These are phyloP conservation scores for Colletotrichum horii DNA, from an alignment of 2,329 filamentous ascomycete genomes.

Conservation along the genomic window DNA sequence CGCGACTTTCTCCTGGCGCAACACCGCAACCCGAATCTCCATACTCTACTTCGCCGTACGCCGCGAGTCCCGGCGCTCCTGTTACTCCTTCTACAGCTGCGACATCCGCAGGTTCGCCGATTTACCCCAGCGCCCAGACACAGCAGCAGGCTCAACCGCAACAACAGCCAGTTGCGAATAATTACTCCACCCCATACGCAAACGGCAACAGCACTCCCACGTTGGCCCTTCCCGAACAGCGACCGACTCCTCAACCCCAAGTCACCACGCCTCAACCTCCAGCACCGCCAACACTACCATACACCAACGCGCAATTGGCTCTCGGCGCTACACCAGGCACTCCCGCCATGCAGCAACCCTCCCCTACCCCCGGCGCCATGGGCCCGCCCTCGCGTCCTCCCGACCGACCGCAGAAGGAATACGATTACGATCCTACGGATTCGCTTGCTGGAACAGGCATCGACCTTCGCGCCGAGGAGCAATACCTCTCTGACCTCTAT, in stretches of 20 bases:
- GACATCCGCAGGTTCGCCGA: constrained; percentile 40
- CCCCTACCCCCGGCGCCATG: constrained; percentile 49
- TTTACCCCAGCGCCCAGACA: constrained; percentile 26
- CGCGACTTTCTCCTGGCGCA: constrained; percentile 72
- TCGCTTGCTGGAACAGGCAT: constrained; percentile 85
- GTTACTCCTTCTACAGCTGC: constrained; percentile 44
- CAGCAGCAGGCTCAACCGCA: constrained; percentile 17
- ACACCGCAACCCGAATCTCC: constrained; percentile 71
- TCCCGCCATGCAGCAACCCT: constrained; percentile 22
- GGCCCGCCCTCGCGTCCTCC: constrained; percentile 65
- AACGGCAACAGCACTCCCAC: constrained; percentile 34
- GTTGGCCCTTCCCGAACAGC: constrained; percentile 25
- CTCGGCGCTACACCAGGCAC: constrained; percentile 6
- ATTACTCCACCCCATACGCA: neutral
- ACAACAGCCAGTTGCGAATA: neutral
- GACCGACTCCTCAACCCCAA: constrained; percentile 23
- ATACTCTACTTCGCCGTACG: constrained; percentile 58
- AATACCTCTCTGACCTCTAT: constrained; percentile 74
- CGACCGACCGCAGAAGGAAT: constrained; percentile 67
- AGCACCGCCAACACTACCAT: constrained; percentile 17
- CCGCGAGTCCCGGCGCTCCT: constrained; percentile 48
- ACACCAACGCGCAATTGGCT: constrained; percentile 26
- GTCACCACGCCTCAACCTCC: constrained; percentile 23
- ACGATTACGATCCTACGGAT: constrained; percentile 79
- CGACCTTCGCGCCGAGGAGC: constrained; percentile 85